Base-by-base conservation (phyloP, 169 alveolate genomes). In the Besnoitia besnoiti region DNA sequence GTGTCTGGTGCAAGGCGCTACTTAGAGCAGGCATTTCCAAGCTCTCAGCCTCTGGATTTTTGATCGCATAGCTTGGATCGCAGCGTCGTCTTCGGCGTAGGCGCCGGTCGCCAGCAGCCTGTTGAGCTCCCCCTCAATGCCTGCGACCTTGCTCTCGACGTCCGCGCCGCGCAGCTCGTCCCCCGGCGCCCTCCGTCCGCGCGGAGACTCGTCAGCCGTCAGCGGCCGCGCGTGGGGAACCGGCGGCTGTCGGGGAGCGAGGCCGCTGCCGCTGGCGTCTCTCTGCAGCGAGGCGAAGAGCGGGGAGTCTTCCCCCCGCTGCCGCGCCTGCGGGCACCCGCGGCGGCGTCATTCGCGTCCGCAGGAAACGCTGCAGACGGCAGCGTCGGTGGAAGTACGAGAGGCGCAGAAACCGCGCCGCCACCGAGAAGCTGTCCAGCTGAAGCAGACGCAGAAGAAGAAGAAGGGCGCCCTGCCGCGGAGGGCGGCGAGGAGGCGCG, bases 191-290 rank as follows among this genome's bases (percentile, higher is more conserved):
- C n/a, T 37, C 51, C 49, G 8, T n/a, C n/a, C 49, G 50, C 50
- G 27, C 49, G n/a, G 21, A 44, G n/a, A 27, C 27, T 4, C 4
- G 50, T 0, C 40, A 16, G n/a, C 19, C 59, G 5, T 2, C 33
- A 44, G 87, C 27, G 49, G 87, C 49, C 14, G 50, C 30, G 87
- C 40, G 59, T 39, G 87, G 3, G 87, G 87, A 27, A 42, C 61
- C 39, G 55, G 59, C 10, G 40, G 49, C 19, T 30, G 40, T 12
- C 8, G 35, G 16, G 87, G 87, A 16, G 82, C 46, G 39, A 73
- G n/a, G 46, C 4, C 16, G 46, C 44, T 73, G 16, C 24, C 46
- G n/a, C n/a, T n/a, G n/a, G n/a, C n/a, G n/a, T 73, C n/a, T n/a
- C n/a, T 7, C 46, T 73, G 16, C 82, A 10, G 39, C 46, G 46